Evolutionary conservation across 805 yeast species (phyloP), one percentile per base, ranked within the genome.

Genomic region (Sugiyamaella marilandica): DNA sequence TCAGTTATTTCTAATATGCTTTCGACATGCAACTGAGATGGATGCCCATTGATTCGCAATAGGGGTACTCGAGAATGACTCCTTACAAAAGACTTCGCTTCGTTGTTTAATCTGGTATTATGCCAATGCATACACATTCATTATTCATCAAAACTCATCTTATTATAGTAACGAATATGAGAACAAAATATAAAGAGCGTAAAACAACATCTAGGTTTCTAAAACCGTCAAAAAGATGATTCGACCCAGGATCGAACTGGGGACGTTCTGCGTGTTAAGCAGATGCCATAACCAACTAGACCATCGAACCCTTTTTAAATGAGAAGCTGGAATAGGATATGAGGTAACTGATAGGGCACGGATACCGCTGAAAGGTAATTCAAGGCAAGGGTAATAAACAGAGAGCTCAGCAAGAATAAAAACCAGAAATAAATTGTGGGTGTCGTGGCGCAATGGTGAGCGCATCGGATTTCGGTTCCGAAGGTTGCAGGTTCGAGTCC

Each of bases 161-260:
- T n/a, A n/a, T n/a, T n/a, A n/a, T n/a, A n/a, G n/a, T n/a, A n/a
- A n/a, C n/a, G n/a, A n/a, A n/a, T n/a, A n/a, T n/a, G n/a, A 24
- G 7, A 24, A 24, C 7, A 24, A 24, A 24, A 7, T 24, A 24
- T 3, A 24, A 24, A 24, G 29, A 24, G 29, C 3, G 7, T 5
- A 24, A 24, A 24, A n/a, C n/a, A n/a, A n/a, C n/a, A n/a, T n/a
- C n/a, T n/a, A n/a, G n/a, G n/a, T n/a, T n/a, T 39, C 24, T 39
- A 39, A 5, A 39, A 5, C n/a, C 5, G 16, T 5, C 37, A 14
- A 39, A 14, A 39, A 39, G 19, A 39, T 90, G 97, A 89, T 85
- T 88, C 84, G 86, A 90, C 97, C 97, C 97, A 91, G 97, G 97
- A 89, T 92, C 97, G 97, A 92, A 92, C 97, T 90, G 97, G 97